Evolutionary conservation across 768 basidiomycete species (phyloP), one percentile per base, ranked within the genome.

Genomic region (Pleurotus pulmonarius): DNA sequence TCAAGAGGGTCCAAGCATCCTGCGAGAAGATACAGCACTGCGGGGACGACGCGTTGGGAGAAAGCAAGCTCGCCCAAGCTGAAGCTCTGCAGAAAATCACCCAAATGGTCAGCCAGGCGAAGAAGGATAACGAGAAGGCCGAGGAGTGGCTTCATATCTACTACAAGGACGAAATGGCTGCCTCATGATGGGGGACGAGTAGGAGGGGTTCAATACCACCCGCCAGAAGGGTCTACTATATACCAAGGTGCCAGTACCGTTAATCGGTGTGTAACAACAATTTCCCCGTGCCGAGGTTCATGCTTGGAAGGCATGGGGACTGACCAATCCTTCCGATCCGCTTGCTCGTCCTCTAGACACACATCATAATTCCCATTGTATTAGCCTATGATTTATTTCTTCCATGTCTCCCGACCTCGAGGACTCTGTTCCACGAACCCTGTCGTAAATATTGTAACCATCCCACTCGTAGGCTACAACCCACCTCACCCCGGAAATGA

Each of bases 1-100:
- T 95, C 26, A 73, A 73, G 57, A 82, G 83, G 60, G 94, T 99
- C 52, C 88, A 92, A 68, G 79, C 74, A 13, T 86, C 87, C 22
- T 98, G 96, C 75, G 94, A 93, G 70, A 81, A 82, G 71, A 94
- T 98, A 64, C 95, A 98, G 72, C 84, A 95, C 70, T 88, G 86
- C 63, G 94, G 92, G 46, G 77, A 85, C 60, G 87, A 92, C 69
- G 87, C 83, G 65, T 76, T 77, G 20, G 60, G 65, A 6, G 69
- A 70, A 12, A 69, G 64, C 57, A 73, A 76, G 57, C 70, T 90
- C 38, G 60, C 67, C 0, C 49, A 61, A 3, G 67, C 73, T 8
- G 85, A 83, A 20, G 87, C 89, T 13, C 69, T 90, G 15, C 68
- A 67, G 0, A 74, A 72, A 68, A 91, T 94, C 69, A 69, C 66